Evolutionary conservation across 2,329 filamentous ascomycete species (phyloP).

Genomic region (Colletotrichum scovillei): DNA sequence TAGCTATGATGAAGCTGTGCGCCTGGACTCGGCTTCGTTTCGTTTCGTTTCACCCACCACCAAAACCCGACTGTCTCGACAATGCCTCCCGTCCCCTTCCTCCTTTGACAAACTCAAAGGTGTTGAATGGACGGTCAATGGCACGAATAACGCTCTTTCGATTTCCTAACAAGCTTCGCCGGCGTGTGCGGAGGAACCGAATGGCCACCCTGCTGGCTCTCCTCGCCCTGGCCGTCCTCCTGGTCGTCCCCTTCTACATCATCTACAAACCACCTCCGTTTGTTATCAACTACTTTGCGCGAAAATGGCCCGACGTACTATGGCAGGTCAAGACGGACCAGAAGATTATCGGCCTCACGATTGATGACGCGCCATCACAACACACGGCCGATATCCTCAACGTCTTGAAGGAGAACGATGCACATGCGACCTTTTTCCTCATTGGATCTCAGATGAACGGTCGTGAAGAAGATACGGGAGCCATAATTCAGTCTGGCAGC

Average conservation of each 20-base stretch:
- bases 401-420: conserved; percentile 73
- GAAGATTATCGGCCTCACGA: conserved; percentile 82
- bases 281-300: conserved; percentile 77
- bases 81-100: background rate
- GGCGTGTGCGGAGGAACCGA: conserved; percentile 67
- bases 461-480: conserved; percentile 63
- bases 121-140: conserved; percentile 28
- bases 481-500: conserved; percentile 70
- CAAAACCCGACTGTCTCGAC: background rate
- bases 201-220: conserved; percentile 65
- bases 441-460: conserved; percentile 81
- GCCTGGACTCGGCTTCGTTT: conserved; percentile 11
- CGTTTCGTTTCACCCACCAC: conserved; percentile 17
- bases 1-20: conserved; percentile 16
- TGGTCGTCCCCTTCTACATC: conserved; percentile 52
- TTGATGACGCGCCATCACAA: conserved; percentile 85
- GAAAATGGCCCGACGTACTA: conserved; percentile 81
- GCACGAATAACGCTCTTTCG: conserved; percentile 60
- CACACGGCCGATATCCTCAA: conserved; percentile 78
- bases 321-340: conserved; percentile 72
- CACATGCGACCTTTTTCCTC: conserved; percentile 87
- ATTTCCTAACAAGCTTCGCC: conserved; percentile 66
- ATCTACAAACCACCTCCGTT: conserved; percentile 81
- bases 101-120: conserved; percentile 19
- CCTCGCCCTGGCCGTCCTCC: conserved; percentile 46